These are phyloP conservation scores for Mediolabrus comicus DNA, from an alignment of 108 stramenopile genomes.

Conservation along the genomic window DNA sequence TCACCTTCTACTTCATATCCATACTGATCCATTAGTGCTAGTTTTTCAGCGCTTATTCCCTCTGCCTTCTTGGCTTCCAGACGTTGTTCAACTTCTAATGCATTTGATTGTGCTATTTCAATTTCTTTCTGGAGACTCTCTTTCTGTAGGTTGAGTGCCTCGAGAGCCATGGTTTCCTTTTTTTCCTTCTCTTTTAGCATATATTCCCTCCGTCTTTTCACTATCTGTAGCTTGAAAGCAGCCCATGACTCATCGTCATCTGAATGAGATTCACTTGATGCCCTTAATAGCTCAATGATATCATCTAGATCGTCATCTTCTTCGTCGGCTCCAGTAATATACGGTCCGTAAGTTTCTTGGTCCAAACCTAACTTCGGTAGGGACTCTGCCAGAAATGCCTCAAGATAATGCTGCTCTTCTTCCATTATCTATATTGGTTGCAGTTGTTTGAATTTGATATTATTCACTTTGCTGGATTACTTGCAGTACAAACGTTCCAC, in stretches of 20 bases:
- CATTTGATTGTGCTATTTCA: constrained; percentile 52
- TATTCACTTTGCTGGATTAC: no score
- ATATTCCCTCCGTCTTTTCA: constrained; percentile 23
- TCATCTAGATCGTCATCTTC: constrained; percentile 52
- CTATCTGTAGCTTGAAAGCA: constrained; percentile 52
- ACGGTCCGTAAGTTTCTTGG: constrained; percentile 63
- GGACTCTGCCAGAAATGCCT: constrained; percentile 49
- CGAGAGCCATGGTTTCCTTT: constrained; percentile 24
- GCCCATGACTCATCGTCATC: constrained; percentile 66
- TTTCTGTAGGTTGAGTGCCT: constrained; percentile 38
- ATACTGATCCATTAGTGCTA: constrained; percentile 68
- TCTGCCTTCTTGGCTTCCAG: constrained; percentile 33
- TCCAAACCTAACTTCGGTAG: constrained; percentile 72
- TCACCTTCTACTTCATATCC: constrained; percentile 71
- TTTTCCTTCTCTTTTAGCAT: constrained; percentile 23
- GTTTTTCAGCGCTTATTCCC: constrained; percentile 62
- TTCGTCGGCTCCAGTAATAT: constrained; percentile 21
- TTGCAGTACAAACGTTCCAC: no score
- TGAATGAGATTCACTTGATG: constrained; percentile 57
- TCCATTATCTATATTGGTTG: no score
- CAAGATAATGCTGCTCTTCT: constrained; percentile 42
- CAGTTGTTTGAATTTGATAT: no score
- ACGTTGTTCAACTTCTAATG: constrained; percentile 36
- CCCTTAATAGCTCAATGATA: constrained; percentile 69
- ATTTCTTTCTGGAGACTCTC: constrained; percentile 54